Base-by-base conservation (phyloP, 1,284 basidiomycete genomes). In the Cutaneotrichosporon dermatis region DNA sequence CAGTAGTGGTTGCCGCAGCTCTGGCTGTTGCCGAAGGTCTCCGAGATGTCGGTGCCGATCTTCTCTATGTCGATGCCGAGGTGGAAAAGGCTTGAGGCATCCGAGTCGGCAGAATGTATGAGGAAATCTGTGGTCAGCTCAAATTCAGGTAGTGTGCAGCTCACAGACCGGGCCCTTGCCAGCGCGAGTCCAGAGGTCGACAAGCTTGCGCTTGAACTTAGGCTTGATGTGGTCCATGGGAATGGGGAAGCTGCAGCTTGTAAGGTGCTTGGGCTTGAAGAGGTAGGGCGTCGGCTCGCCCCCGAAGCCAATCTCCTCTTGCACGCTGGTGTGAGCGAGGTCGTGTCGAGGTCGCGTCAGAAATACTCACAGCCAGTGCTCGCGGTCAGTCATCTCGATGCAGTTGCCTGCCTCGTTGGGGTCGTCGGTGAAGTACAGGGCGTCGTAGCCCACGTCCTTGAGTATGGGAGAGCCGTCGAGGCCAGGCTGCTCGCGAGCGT, bases 331-430 rank as follows among this genome's bases (percentile, higher is more conserved):
- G 25, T 25, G 25, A 25, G 25, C 25, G 25, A 25, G 25, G 25
- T 25, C 25, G 25, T 25, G 25, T 25, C 25, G 25, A 25, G 25
- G 25, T 25, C 25, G 25, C 25, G 25, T 25, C 25, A 25, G 25
- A 25, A 25, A 25, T 25, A 25, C 25, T 25, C 25, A 25, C 25
- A 73, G 66, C 68, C 66, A 73, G 65, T 75, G 73, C 0, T 71
- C 76, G 1, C 48, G 34, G 44, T 75, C 74, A n/a, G 59, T 59
- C 42, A 61, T 62, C 46, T 69, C 66, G 36, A 70, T 73, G 42
- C 58, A 66, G 25, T 44, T 34, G 35, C 15, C 40, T 3, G 63
- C 55, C 9, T 67, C 58, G 9, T 46, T 15, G 13, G 54, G 41
- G 40, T 50, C 12, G 6, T 41, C 13, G 4, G 34, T 13, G 43